Evolutionary conservation across 768 basidiomycete genomes (phyloP).

Genomic region (Lentinula boryana): DNA sequence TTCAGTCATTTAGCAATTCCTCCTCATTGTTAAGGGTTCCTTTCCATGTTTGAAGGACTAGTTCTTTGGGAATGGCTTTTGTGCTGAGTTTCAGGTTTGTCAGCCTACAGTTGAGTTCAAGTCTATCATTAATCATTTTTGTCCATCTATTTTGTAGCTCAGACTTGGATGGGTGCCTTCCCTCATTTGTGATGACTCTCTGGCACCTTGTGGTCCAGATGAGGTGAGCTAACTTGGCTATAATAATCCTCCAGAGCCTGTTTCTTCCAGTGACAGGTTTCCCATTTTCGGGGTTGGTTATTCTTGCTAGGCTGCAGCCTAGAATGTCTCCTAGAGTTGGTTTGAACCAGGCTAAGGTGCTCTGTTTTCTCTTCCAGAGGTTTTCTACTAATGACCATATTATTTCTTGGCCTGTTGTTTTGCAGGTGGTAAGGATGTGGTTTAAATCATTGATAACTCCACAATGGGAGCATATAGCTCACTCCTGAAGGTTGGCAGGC

Average conservation of each 20-base stretch:
- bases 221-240: slow-evolving; percentile 21
- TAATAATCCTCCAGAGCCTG: slow-evolving; percentile 16
- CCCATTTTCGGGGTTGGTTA: background rate
- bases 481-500: background rate
- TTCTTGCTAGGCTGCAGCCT: slow-evolving; percentile 9
- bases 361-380: slow-evolving; percentile 13
- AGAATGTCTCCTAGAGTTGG: slow-evolving; percentile 14
- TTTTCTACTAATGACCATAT: slow-evolving; percentile 16
- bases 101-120: too few relatives aligned
- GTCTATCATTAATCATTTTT: too few relatives aligned
- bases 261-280: slow-evolving; percentile 5
- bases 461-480: slow-evolving; percentile 12
- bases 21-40: too few relatives aligned
- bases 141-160: too few relatives aligned
- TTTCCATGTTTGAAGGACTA: too few relatives aligned
- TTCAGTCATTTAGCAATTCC: too few relatives aligned
- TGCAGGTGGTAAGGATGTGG: slow-evolving; percentile 22
- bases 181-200: slow-evolving; percentile 15
- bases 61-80: too few relatives aligned
- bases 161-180: too few relatives aligned
- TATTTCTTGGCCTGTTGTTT: slow-evolving; percentile 11
- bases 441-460: slow-evolving; percentile 15
- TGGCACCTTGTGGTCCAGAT: slow-evolving; percentile 25
- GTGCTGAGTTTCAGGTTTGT: too few relatives aligned
- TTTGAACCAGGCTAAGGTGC: background rate